Conservation (phyloP, 345 rosid genomes). For the Lepidium aucheri region DNA sequence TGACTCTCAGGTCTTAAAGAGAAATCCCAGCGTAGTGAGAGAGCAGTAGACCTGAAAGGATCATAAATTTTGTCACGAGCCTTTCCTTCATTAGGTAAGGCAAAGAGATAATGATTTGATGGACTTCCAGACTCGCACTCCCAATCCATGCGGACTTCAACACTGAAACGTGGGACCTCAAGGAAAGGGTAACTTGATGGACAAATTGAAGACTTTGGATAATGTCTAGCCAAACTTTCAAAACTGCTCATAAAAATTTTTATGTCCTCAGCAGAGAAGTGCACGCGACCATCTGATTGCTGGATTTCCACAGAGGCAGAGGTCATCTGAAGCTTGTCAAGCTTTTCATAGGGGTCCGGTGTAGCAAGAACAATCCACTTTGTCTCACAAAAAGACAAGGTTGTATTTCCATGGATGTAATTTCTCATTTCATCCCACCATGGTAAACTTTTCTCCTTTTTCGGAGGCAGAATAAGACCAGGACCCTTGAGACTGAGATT, state of each 20-base stretch:
- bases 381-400: constrained; percentile 59
- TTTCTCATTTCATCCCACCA: constrained; percentile 99
- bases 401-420: constrained; percentile 73
- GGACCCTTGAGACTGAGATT: constrained; percentile 75
- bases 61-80: constrained; percentile 72
- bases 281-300: constrained; percentile 83
- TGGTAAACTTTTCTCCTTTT: constrained; percentile 89
- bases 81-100: constrained; percentile 76
- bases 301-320: constrained; percentile 65
- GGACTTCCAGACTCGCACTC: constrained; percentile 84
- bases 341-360: constrained; percentile 86
- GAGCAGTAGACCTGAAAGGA: constrained; percentile 93
- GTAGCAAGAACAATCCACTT: constrained; percentile 69
- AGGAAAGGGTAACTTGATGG: constrained; percentile 51
- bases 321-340: constrained; percentile 66
- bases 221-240: constrained; percentile 59
- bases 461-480: constrained; percentile 50
- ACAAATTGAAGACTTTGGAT: constrained; percentile 46
- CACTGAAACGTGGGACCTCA: constrained; percentile 63
- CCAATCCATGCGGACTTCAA: constrained; percentile 93
- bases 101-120: constrained; percentile 75
- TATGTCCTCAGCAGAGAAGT: constrained; percentile 64
- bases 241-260: constrained; percentile 73
- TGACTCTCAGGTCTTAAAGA: constrained; percentile 60
- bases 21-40: constrained; percentile 78